Evolutionary conservation across 805 yeast genomes (phyloP), one percentile per base, ranked within the genome.

Genomic region (Yamadazyma akitaensis): DNA sequence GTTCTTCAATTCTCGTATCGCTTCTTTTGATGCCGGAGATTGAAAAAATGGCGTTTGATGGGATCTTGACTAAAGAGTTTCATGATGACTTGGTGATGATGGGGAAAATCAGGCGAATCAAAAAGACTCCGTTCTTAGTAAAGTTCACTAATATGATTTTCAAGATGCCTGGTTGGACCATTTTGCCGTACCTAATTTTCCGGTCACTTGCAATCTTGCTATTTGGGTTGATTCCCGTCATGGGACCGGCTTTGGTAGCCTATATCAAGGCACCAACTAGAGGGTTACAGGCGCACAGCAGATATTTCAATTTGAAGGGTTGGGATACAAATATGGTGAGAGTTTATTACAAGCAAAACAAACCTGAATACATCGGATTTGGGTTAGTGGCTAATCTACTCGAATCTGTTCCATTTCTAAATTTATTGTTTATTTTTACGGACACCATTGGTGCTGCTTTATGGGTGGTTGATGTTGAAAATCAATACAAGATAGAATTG

Each of bases 391-490:
- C 83, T 1, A 69, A 75, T 28, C 24, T 74, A 1, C 57, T 84
- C 32, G 88, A 82, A 53, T 63, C 71, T 50, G 63, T 80, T 10
- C 88, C 89, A 1, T 49, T 80, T 18, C 47, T 80, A 2, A 76
- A 79, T 28, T 64, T 80, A 11, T 63, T 81, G 31, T 81, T 84
- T 49, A 68, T 75, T 53, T 77, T 79, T 51, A 79, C 88, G 9
- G 80, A 81, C 59, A 74, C 75, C 2, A 66, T 79, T 3, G 88
- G 85, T 5, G 82, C 82, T 10, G 87, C 88, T 0, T 60, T 80
- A 39, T 84, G 88, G 88, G 81, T 80, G 3, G 74, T 69, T 18
- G 57, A 60, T n/a, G 61, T 62, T 19, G 68, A 66, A 39, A 42
- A 52, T 38, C 40, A 50, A 41, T 11, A 51, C 46, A 42, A 56